Conservation (phyloP, 2,329 filamentous ascomycete genomes). For the Epichloe scottii region DNA sequence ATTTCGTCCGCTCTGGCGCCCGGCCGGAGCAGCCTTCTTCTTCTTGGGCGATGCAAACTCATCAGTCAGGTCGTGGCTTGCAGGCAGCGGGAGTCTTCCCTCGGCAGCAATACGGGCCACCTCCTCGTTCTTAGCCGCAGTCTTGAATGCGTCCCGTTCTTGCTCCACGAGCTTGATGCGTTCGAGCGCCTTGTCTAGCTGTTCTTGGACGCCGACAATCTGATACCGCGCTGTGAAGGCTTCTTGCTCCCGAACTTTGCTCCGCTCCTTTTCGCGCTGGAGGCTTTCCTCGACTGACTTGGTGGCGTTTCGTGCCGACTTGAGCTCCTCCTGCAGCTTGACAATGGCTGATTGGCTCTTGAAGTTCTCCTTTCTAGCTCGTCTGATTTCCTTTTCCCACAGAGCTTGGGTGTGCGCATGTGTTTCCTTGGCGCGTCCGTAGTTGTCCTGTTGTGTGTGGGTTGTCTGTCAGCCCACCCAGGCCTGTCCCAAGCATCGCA, state of each 20-base stretch:
- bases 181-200: constrained; percentile 51
- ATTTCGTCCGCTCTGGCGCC: constrained; percentile 19
- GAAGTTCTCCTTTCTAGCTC: constrained; percentile 59
- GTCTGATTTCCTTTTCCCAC: constrained; percentile 64
- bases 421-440: constrained; percentile 56
- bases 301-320: constrained; percentile 41
- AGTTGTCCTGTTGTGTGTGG: constrained; percentile 44
- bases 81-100: constrained; percentile 54
- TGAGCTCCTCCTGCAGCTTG: constrained; percentile 63
- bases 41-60: constrained; percentile 52
- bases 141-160: constrained; percentile 63
- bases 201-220: constrained; percentile 51
- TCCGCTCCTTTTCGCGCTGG: constrained; percentile 50
- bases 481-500: too few relatives aligned
- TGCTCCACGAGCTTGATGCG: constrained; percentile 54
- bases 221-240: constrained; percentile 56
- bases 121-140: constrained; percentile 60
- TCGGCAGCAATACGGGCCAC: constrained; percentile 61
- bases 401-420: constrained; percentile 52
- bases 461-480: background rate
- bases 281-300: constrained; percentile 47
- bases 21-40: constrained; percentile 10
- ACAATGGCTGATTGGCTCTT: constrained; percentile 58
- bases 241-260: constrained; percentile 52
- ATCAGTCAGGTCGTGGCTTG: constrained; percentile 37